These are phyloP conservation scores for Begonia peltatifolia DNA, from an alignment of 306 rosid species.

Conservation along the genomic window DNA sequence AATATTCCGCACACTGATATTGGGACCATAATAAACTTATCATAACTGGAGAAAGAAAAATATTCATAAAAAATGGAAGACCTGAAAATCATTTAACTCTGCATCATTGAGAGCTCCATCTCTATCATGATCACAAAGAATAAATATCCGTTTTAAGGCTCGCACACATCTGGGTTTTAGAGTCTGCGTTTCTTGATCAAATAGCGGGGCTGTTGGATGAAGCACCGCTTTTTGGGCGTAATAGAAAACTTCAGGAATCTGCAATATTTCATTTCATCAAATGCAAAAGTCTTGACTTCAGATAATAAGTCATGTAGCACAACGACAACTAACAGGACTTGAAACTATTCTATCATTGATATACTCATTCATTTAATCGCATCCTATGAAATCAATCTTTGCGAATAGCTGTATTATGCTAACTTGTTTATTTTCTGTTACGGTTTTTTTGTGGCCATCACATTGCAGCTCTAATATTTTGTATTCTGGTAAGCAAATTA, in stretches of 20 bases:
- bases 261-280: slow-evolving; percentile 8
- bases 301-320: no score
- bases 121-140: slow-evolving; percentile 83
- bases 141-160: slow-evolving; percentile 89
- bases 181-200: slow-evolving; percentile 93
- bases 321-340: no score
- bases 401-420: no score
- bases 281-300: no score
- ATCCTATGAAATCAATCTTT: no score
- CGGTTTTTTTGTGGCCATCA: no score
- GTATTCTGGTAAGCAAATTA: no score
- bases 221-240: slow-evolving; percentile 98
- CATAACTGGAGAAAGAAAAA: no score
- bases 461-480: no score
- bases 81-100: slow-evolving; percentile 55
- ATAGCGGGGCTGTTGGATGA: slow-evolving; percentile 93
- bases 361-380: no score
- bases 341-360: no score
- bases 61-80: neutral
- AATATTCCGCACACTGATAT: neutral
- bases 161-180: slow-evolving; percentile 89
- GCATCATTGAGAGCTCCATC: slow-evolving; percentile 73
- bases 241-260: slow-evolving; percentile 97
- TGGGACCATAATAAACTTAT: neutral
- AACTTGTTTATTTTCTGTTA: no score